These are phyloP conservation scores for Boletales sp. DNA, from an alignment of 768 basidiomycete genomes.

Conservation along the genomic window DNA sequence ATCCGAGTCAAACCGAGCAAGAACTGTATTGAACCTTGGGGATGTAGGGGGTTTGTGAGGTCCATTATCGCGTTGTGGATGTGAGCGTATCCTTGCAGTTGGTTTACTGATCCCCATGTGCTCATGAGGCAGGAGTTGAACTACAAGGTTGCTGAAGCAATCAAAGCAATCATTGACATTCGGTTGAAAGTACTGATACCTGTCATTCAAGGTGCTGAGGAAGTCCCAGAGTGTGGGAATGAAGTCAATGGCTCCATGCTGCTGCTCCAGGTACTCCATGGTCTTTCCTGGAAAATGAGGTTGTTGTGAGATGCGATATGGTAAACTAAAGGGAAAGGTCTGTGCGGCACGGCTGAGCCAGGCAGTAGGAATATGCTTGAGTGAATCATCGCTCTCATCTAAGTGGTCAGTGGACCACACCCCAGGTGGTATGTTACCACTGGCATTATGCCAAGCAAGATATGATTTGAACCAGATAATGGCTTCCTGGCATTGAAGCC, in stretches of 20 bases:
- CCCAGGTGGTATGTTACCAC: neutral
- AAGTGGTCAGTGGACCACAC: neutral
- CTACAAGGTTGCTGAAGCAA: neutral
- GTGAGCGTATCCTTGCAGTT: neutral
- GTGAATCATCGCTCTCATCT: neutral
- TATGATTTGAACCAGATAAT: conserved; percentile 26
- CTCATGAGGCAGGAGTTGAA: neutral
- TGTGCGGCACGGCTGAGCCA: too few relatives aligned
- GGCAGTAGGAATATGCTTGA: too few relatives aligned
- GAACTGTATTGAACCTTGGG: too few relatives aligned
- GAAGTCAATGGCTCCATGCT: neutral
- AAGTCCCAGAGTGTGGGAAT: neutral
- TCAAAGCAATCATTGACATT: neutral
- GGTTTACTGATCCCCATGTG: too few relatives aligned
- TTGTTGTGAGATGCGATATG: too few relatives aligned
- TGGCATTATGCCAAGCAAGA: conserved; percentile 26
- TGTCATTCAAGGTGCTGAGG: neutral
- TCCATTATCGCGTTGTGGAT: neutral
- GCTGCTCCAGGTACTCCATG: too few relatives aligned
- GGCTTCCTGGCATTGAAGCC: conserved; percentile 3
- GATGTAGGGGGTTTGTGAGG: too few relatives aligned
- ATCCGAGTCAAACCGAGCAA: too few relatives aligned
- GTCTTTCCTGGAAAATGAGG: too few relatives aligned
- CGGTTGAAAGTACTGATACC: neutral
- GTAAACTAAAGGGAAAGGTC: too few relatives aligned